These are phyloP conservation scores for Byssoonygena ceratinophila DNA, from an alignment of 2,329 filamentous ascomycete genomes.

Conservation along the genomic window DNA sequence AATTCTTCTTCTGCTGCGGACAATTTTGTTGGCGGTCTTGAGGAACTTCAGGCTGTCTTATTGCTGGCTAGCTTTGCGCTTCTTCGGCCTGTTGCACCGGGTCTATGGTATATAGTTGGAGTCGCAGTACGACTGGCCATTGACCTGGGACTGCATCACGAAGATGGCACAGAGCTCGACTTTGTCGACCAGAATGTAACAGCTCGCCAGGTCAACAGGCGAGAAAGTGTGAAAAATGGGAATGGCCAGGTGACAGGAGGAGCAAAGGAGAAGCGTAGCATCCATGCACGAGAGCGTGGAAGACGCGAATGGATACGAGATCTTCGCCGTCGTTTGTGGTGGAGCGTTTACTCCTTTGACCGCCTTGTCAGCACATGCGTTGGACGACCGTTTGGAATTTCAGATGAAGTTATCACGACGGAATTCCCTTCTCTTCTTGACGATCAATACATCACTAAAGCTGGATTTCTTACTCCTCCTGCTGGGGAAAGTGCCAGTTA, in stretches of 20 bases:
- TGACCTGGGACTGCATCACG: conserved; percentile 83
- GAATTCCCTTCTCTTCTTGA: conserved; percentile 85
- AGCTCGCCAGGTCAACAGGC: conserved; percentile 10
- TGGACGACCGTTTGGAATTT: conserved; percentile 83
- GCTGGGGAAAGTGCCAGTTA: conserved; percentile 61
- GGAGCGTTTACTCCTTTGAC: conserved; percentile 93
- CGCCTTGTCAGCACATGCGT: conserved; percentile 92
- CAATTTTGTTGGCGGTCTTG: conserved; percentile 73
- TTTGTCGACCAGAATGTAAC: conserved; percentile 33
- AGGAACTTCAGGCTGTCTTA: conserved; percentile 87
- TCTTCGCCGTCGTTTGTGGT: conserved; percentile 78
- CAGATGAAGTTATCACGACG: conserved; percentile 92
- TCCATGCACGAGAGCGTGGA: conserved; percentile 49
- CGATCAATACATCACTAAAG: conserved; percentile 74
- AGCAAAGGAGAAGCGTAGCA: conserved; percentile 23
- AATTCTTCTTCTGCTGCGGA: conserved; percentile 52
- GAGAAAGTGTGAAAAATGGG: conserved; percentile 12
- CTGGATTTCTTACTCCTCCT: conserved; percentile 57
- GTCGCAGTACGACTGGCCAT: conserved; percentile 84
- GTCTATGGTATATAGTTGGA: conserved; percentile 94
- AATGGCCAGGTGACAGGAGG: conserved; percentile 1
- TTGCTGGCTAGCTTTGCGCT: conserved; percentile 85
- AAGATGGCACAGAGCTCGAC: conserved; percentile 64
- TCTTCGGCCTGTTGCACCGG: conserved; percentile 79
- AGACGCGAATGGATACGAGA: conserved; percentile 77